Conservation (phyloP, 1,139 yeast species). For the Debaryomycetaceae sp. region DNA sequence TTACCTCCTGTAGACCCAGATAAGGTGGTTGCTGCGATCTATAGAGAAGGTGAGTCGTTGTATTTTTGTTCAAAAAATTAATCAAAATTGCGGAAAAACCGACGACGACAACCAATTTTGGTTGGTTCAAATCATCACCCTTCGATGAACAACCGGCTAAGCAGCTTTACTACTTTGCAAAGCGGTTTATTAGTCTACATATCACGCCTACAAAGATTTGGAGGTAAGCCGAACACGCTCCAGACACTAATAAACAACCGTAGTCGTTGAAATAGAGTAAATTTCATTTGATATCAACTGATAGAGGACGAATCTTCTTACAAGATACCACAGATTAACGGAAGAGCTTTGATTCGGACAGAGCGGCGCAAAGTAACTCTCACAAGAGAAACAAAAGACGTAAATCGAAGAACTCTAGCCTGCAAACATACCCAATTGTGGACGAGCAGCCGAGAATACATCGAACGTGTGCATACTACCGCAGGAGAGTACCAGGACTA, state of each 20-base stretch:
- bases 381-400: too few relatives aligned
- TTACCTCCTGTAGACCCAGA: not conserved
- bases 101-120: slow-evolving; percentile 8
- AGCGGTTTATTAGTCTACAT: not conserved
- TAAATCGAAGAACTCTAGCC: too few relatives aligned
- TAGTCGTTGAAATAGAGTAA: too few relatives aligned
- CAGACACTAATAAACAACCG: not conserved
- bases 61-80: slow-evolving; percentile 2
- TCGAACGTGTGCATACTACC: too few relatives aligned
- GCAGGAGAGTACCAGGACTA: too few relatives aligned
- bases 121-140: not conserved
- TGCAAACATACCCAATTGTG: too few relatives aligned
- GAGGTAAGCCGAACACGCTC: not conserved
- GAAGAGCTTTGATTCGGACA: too few relatives aligned
- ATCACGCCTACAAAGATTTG: not conserved
- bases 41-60: not conserved
- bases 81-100: slow-evolving; percentile 8
- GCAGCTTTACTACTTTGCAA: not conserved
- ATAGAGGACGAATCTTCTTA: too few relatives aligned
- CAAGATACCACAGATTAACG: too few relatives aligned
- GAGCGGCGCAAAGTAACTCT: too few relatives aligned
- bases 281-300: too few relatives aligned
- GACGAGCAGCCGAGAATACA: too few relatives aligned
- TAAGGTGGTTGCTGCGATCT: not conserved
- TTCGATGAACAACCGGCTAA: not conserved